phyloP scores from a whole-genome alignment of 2,329 filamentous ascomycete genomes.

The Tolypocladium cylindrosporum region DNA sequence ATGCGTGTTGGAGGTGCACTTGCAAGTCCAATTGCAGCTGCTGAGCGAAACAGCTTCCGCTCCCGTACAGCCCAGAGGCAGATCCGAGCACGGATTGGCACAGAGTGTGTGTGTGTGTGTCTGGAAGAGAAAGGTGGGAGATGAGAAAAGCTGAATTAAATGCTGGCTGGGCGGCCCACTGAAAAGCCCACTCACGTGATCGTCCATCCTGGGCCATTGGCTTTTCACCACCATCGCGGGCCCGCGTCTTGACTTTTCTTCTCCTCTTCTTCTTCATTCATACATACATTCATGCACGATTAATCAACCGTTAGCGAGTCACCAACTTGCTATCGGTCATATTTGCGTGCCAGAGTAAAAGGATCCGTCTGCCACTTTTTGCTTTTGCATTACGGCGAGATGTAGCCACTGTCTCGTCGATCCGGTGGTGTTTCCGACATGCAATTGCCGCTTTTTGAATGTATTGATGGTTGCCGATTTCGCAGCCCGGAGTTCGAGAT shows the following conservation, averaged over 20 bases:
- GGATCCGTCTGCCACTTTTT: slow-evolving; percentile 17
- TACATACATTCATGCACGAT: slow-evolving; percentile 42
- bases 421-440: slow-evolving; percentile 21
- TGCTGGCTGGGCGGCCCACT: neutral
- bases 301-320: slow-evolving; percentile 49
- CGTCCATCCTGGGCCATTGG: neutral
- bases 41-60: neutral
- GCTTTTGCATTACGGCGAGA: slow-evolving; percentile 10
- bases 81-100: neutral
- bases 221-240: neutral
- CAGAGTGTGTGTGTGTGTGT: neutral
- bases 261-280: slow-evolving; percentile 23
- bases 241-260: slow-evolving; percentile 4
- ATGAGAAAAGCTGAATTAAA: neutral
- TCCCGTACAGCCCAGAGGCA: neutral
- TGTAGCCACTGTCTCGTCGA: slow-evolving; percentile 12
- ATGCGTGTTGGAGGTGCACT: slow-evolving; percentile 1
- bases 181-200: neutral
- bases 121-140: neutral
- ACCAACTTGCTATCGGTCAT: slow-evolving; percentile 46
- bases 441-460: neutral
- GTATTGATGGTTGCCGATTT: neutral
- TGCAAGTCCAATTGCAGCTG: neutral
- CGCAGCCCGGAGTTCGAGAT: neutral
- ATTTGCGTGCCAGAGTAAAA: slow-evolving; percentile 48